A percentile compares a stretch with the other conserved stretches of the same genome.
Conservation (phyloP, 2,329 filamentous ascomycete species). For the Monosporascus sp. region DNA sequence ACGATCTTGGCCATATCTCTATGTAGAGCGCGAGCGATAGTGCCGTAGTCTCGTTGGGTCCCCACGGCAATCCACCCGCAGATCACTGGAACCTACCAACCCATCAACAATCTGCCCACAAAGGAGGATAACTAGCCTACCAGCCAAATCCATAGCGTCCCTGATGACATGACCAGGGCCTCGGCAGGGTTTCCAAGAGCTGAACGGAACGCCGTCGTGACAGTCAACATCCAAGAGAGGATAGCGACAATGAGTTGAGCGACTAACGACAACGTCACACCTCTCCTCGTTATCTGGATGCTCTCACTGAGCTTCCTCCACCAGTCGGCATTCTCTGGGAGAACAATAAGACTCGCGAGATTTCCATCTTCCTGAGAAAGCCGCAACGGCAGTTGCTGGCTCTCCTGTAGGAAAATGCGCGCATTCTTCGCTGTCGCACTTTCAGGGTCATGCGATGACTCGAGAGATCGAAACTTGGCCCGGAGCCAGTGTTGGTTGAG, state of each 20-base stretch:
- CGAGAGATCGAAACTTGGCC: constrained; percentile 6
- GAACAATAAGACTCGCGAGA: constrained; percentile 10
- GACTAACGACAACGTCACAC: constrained; percentile 10
- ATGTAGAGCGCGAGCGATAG: constrained; percentile 6
- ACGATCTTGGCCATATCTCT: constrained; percentile 6
- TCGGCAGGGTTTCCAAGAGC: constrained; percentile 10
- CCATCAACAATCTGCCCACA: background rate
- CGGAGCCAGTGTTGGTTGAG: constrained; percentile 13
- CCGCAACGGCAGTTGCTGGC: constrained; percentile 9
- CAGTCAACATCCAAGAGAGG: constrained; percentile 11
- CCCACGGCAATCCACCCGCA: constrained; percentile 12
- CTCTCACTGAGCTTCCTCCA: constrained; percentile 8
- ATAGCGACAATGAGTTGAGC: constrained; percentile 12
- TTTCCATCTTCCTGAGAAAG: constrained; percentile 9
- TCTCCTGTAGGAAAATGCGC: constrained; percentile 11
- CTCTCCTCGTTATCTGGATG: constrained; percentile 9
- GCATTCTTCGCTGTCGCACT: constrained; percentile 5
- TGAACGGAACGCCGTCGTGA: constrained; percentile 6
- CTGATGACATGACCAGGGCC: constrained; percentile 11
- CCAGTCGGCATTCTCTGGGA: constrained; percentile 11
- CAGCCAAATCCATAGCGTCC: constrained; percentile 15
- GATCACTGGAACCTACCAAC: constrained; percentile 9
- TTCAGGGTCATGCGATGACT: constrained; percentile 1
- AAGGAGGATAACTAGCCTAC: constrained; percentile 1
- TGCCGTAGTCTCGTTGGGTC: constrained; percentile 8